Evolutionary conservation across 805 yeast genomes (phyloP).

Genomic region (Nematodospora valgi): DNA sequence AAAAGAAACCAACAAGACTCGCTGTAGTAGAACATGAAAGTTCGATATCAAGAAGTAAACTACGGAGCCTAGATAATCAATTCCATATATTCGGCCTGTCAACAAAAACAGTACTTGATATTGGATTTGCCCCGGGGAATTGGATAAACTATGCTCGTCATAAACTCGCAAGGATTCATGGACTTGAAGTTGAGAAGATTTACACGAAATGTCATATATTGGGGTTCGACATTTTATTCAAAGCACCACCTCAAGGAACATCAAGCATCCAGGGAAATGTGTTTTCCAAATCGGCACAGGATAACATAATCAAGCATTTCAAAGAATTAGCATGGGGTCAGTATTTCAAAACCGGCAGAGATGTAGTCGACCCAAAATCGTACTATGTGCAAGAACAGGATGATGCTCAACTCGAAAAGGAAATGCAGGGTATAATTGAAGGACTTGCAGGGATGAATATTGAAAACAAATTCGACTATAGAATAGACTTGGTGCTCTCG

Average conservation of each 20-base stretch:
- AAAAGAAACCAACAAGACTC: too few relatives aligned
- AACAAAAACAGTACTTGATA: conserved; percentile 32
- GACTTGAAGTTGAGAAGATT: conserved; percentile 20
- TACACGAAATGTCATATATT: conserved; percentile 29
- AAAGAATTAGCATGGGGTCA: conserved; percentile 22
- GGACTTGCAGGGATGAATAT: conserved; percentile 9
- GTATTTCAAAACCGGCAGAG: conserved; percentile 4
- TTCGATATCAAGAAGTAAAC: too few relatives aligned
- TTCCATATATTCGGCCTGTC: conserved; percentile 22
- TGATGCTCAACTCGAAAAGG: conserved; percentile 20
- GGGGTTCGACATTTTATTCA: conserved; percentile 61
- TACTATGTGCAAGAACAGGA: conserved; percentile 26
- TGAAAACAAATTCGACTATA: conserved; percentile 13
- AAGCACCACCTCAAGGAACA: conserved; percentile 78
- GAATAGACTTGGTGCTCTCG: conserved; percentile 35
- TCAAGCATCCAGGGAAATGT: conserved; percentile 85
- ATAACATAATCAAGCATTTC: conserved; percentile 22
- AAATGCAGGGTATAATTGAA: conserved; percentile 13
- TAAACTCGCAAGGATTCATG: conserved; percentile 25
- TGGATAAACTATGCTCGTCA: conserved; percentile 33
- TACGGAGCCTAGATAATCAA: conserved; percentile 19
- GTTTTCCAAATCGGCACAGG: conserved; percentile 46
- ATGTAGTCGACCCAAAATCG: conserved; percentile 16
- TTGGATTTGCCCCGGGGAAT: conserved; percentile 41
- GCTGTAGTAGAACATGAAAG: too few relatives aligned